A percentile compares a stretch with the other conserved stretches of the same genome.
Evolutionary conservation across 805 yeast species (phyloP).

Genomic region (Kluyveromyces lactis): DNA sequence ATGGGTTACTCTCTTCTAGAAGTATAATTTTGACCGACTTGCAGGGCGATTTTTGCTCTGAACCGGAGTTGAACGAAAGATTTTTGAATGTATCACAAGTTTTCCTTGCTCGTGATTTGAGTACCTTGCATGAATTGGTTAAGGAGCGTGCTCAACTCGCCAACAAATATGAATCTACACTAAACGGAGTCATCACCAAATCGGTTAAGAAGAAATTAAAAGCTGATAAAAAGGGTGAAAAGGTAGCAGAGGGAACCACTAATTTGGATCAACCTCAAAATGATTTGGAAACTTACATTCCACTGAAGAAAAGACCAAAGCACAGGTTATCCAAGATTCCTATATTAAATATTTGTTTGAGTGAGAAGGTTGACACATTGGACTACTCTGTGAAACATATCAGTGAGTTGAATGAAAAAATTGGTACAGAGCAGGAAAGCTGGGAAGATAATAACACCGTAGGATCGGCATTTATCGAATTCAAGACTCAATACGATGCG

Average conservation of each 20-base stretch:
- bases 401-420: constrained; percentile 59
- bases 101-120: constrained; percentile 57
- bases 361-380: constrained; percentile 80
- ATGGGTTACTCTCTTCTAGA: constrained; percentile 59
- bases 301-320: constrained; percentile 72
- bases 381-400: constrained; percentile 60
- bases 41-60: constrained; percentile 41
- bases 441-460: constrained; percentile 44
- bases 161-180: constrained; percentile 54
- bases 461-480: constrained; percentile 73
- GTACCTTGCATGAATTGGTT: constrained; percentile 45
- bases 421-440: constrained; percentile 47
- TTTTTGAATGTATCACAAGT: constrained; percentile 57
- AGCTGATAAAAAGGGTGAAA: constrained; percentile 48
- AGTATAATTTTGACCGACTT: constrained; percentile 68
- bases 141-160: constrained; percentile 58
- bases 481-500: constrained; percentile 76
- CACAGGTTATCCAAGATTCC: constrained; percentile 48
- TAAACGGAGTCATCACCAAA: constrained; percentile 51
- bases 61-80: constrained; percentile 41
- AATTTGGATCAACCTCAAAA: constrained; percentile 43
- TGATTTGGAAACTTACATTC: constrained; percentile 54
- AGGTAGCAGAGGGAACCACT: constrained; percentile 14
- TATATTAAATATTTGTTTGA: constrained; percentile 44
- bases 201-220: constrained; percentile 50